Conservation (phyloP, 2,329 filamentous ascomycete genomes). For the Aspergillus alliaceus region DNA sequence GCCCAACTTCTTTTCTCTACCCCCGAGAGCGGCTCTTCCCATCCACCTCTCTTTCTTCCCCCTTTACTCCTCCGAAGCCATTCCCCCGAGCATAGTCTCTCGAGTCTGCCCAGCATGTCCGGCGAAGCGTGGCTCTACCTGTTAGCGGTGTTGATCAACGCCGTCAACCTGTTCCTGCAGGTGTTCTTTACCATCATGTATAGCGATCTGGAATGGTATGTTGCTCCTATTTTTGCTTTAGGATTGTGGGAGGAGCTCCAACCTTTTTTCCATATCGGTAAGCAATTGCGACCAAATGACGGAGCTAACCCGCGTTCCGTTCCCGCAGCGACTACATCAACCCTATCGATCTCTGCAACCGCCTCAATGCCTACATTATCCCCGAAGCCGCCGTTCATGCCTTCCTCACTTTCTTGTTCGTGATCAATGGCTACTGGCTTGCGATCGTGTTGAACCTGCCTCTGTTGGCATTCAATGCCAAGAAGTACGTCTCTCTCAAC, state of each 20-base stretch:
- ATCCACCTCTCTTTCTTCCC: not conserved
- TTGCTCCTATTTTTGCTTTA: slow-evolving; percentile 19
- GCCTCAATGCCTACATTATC: slow-evolving; percentile 98
- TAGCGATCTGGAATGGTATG: slow-evolving; percentile 97
- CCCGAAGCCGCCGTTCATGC: slow-evolving; percentile 97
- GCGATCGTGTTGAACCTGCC: slow-evolving; percentile 89
- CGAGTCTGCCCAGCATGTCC: slow-evolving; percentile 66
- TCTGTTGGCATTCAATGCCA: slow-evolving; percentile 87
- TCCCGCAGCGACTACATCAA: slow-evolving; percentile 91
- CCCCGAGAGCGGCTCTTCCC: not conserved
- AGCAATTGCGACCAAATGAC: slow-evolving; percentile 9
- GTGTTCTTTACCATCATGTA: slow-evolving; percentile 99
- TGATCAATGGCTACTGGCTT: slow-evolving; percentile 99
- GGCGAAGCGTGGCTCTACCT: slow-evolving; percentile 98
- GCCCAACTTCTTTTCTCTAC: not conserved
- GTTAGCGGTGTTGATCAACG: slow-evolving; percentile 97
- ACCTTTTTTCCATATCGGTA: not conserved
- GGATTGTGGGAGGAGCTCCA: not conserved
- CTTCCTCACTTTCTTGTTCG: slow-evolving; percentile 91
- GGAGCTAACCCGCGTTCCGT: slow-evolving; percentile 29
- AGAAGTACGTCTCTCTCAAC: slow-evolving; percentile 72
- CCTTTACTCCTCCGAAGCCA: slow-evolving; percentile 3
- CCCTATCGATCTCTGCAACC: slow-evolving; percentile 99
- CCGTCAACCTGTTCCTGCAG: slow-evolving; percentile 98
- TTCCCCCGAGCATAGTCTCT: not conserved